These are phyloP conservation scores for Helicostylum pulchrum DNA, from an alignment of 192 early-diverging fungal genomes.

Conservation along the genomic window DNA sequence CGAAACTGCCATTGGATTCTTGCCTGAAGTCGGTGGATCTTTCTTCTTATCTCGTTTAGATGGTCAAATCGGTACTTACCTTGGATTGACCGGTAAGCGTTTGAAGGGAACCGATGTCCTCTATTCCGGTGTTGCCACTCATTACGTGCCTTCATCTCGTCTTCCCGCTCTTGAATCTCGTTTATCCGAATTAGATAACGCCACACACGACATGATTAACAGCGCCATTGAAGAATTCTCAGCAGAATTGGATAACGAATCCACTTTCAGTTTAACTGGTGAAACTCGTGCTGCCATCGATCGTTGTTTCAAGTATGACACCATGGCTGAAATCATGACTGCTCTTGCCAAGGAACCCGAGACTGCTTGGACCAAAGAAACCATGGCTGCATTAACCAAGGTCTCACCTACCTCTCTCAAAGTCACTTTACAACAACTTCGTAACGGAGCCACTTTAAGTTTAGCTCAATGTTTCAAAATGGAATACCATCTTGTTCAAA, in stretches of 20 bases:
- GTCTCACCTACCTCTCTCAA: slow-evolving; percentile 89
- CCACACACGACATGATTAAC: slow-evolving; percentile 79
- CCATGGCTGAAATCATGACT: slow-evolving; percentile 78
- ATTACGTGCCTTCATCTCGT: slow-evolving; percentile 88
- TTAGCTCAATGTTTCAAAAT: slow-evolving; percentile 82
- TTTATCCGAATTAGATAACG: slow-evolving; percentile 74
- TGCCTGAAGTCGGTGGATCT: slow-evolving; percentile 94
- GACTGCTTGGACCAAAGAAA: slow-evolving; percentile 65
- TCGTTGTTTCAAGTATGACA: slow-evolving; percentile 77
- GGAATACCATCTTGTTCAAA: slow-evolving; percentile 81
- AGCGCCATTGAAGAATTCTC: slow-evolving; percentile 89
- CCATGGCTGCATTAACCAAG: slow-evolving; percentile 55
- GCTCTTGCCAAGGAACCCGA: slow-evolving; percentile 72
- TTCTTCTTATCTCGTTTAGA: slow-evolving; percentile 95
- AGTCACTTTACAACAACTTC: slow-evolving; percentile 82
- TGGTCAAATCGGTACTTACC: slow-evolving; percentile 88
- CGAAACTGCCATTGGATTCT: slow-evolving; percentile 93
- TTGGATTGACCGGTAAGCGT: slow-evolving; percentile 82
- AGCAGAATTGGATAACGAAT: slow-evolving; percentile 45
- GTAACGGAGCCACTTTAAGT: slow-evolving; percentile 59
- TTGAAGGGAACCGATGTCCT: slow-evolving; percentile 84
- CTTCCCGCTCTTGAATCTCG: slow-evolving; percentile 75
- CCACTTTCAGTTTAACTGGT: slow-evolving; percentile 40
- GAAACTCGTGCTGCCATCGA: slow-evolving; percentile 69
- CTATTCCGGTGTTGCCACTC: slow-evolving; percentile 92